Conservation (phyloP, 139 green algal genomes). For the Chlamydomonas sp. region DNA sequence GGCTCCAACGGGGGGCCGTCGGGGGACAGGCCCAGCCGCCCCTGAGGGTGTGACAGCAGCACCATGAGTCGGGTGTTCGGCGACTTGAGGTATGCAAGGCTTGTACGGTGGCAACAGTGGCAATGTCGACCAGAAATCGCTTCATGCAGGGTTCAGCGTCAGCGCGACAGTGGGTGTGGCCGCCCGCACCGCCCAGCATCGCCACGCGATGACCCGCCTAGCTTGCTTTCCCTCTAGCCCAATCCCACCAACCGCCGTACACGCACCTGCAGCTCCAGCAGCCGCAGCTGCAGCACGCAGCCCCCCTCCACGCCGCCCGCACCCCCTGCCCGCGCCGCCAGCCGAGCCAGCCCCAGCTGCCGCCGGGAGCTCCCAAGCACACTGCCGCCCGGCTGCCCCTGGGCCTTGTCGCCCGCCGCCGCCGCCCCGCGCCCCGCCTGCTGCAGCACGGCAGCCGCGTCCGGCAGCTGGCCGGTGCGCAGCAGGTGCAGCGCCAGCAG, state of each 20-base stretch:
- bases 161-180: no score
- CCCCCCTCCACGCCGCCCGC: background rate
- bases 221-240: background rate
- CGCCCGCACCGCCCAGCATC: background rate
- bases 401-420: background rate
- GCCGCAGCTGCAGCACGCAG: background rate
- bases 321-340: slow-evolving; percentile 27
- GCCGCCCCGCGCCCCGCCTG: slow-evolving; percentile 11
- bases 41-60: background rate
- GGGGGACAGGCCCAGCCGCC: slow-evolving; percentile 4
- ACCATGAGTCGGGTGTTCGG: no score
- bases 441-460: slow-evolving; percentile 17
- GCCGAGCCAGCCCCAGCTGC: background rate
- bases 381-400: background rate
- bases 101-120: no score
- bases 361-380: background rate
- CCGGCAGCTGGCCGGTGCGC: slow-evolving; percentile 5
- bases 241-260: no score
- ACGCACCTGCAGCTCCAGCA: slow-evolving; percentile 20
- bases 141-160: no score
- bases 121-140: no score
- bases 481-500: slow-evolving; percentile 51
- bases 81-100: no score
- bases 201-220: background rate
- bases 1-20: background rate